These are phyloP conservation scores for Iberis pinnata DNA, from an alignment of 345 rosid genomes.

Conservation along the genomic window DNA sequence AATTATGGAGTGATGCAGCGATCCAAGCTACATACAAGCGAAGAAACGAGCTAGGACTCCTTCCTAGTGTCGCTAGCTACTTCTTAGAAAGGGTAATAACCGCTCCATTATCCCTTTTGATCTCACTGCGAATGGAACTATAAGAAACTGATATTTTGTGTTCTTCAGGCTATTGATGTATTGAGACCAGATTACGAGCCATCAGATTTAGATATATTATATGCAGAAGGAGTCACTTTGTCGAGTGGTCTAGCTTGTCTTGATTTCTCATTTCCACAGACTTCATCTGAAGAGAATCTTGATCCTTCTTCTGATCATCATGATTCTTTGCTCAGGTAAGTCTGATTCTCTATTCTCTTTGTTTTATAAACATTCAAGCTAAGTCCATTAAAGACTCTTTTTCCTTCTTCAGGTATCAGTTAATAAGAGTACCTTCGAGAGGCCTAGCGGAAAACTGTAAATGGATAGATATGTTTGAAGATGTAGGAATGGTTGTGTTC, in stretches of 20 bases:
- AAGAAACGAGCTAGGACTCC: constrained; percentile 92
- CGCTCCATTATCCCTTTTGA: no score
- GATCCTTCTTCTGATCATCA: constrained; percentile 59
- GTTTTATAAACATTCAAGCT: neutral
- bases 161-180: constrained; percentile 83
- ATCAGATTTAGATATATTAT: constrained; percentile 79
- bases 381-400: neutral
- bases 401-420: constrained; percentile 57
- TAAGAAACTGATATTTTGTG: neutral
- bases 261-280: constrained; percentile 77
- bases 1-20: constrained; percentile 97
- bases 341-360: no score
- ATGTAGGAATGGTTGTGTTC: constrained; percentile 82
- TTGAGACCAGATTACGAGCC: constrained; percentile 98
- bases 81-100: constrained; percentile 77
- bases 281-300: constrained; percentile 46
- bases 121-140: no score
- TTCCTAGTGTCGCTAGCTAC: constrained; percentile 89
- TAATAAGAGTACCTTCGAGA: constrained; percentile 74
- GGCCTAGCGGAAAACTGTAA: constrained; percentile 92
- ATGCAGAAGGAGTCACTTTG: constrained; percentile 94
- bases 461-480: constrained; percentile 99
- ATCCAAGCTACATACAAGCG: constrained; percentile 81
- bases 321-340: constrained; percentile 70
- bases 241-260: constrained; percentile 90